Percentiles rank a stretch among this genome's conserved stretches.
These are phyloP conservation scores for Paramecium sexaurelia DNA, from an alignment of 73 alveolate species.

Conservation along the genomic window DNA sequence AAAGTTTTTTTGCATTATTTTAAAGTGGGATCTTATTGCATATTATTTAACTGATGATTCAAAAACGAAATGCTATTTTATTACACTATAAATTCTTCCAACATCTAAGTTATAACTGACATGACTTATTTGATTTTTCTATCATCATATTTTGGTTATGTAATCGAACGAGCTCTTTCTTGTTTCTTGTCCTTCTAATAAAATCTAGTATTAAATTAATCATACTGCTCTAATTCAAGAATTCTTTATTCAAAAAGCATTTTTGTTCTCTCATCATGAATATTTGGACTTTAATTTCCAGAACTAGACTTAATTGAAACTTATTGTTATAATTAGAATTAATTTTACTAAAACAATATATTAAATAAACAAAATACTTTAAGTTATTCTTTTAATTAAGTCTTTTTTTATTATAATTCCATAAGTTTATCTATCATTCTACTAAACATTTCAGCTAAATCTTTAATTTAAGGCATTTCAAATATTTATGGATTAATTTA, in stretches of 20 bases:
- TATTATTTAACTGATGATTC: not conserved
- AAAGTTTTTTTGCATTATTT: not conserved
- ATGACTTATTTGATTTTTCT: not conserved
- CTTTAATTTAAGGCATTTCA: not conserved
- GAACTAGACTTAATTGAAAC: slow-evolving; percentile 7
- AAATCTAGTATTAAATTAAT: not conserved
- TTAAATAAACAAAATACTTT: not conserved
- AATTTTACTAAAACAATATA: not conserved
- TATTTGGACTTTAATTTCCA: slow-evolving; percentile 23
- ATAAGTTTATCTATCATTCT: slow-evolving; percentile 1
- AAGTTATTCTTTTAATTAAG: not conserved
- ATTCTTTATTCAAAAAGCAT: slow-evolving; percentile 50
- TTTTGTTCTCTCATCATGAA: slow-evolving; percentile 25
- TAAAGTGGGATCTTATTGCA: not conserved
- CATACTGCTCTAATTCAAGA: slow-evolving; percentile 35
- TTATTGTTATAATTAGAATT: not conserved
- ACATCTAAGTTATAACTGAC: not conserved
- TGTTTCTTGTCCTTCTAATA: not conserved
- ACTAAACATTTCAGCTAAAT: not conserved
- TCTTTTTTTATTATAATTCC: slow-evolving; percentile 1
- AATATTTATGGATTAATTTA: not conserved
- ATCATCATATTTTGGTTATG: not conserved
- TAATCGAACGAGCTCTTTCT: not conserved
- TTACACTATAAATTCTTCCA: slow-evolving; percentile 32
- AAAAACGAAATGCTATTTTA: not conserved